phyloP scores from a whole-genome alignment of 257 asterid genomes.

The Paraleonurus japonicus region DNA sequence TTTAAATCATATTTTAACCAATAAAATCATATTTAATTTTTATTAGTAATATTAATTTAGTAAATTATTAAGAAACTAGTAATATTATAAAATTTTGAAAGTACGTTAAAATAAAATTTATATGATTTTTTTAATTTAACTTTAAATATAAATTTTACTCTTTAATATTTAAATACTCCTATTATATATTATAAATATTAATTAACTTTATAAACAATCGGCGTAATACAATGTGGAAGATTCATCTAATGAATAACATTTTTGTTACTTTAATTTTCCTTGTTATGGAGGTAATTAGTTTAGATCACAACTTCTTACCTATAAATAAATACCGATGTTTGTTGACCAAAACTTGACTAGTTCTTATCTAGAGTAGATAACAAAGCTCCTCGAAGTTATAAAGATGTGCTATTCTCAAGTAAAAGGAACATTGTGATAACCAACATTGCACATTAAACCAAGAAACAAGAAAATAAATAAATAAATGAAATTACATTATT shows the following conservation, averaged over 20 bases:
- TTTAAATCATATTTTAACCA: too few relatives aligned
- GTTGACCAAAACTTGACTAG: background rate
- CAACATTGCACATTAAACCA: conserved; percentile 14
- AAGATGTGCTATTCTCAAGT: conserved; percentile 19
- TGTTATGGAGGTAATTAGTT: background rate
- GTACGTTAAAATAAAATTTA: too few relatives aligned
- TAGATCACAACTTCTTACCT: background rate
- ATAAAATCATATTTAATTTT: too few relatives aligned
- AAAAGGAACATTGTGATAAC: background rate
- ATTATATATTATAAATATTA: too few relatives aligned
- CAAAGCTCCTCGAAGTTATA: conserved; percentile 6
- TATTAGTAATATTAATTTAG: too few relatives aligned
- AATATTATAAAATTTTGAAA: too few relatives aligned
- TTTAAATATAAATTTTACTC: too few relatives aligned
- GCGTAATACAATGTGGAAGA: too few relatives aligned
- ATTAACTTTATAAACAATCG: too few relatives aligned
- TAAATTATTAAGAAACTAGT: too few relatives aligned
- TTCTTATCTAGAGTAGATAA: background rate
- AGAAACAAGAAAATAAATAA: background rate
- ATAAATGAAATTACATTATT: background rate
- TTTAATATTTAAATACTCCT: too few relatives aligned
- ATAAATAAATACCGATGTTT: background rate
- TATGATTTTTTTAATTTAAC: too few relatives aligned
- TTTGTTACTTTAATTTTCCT: background rate
- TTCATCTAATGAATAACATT: background rate